Evolutionary conservation across 139 green algal genomes (phyloP).

Genomic region (Desmodesmus armatus): DNA sequence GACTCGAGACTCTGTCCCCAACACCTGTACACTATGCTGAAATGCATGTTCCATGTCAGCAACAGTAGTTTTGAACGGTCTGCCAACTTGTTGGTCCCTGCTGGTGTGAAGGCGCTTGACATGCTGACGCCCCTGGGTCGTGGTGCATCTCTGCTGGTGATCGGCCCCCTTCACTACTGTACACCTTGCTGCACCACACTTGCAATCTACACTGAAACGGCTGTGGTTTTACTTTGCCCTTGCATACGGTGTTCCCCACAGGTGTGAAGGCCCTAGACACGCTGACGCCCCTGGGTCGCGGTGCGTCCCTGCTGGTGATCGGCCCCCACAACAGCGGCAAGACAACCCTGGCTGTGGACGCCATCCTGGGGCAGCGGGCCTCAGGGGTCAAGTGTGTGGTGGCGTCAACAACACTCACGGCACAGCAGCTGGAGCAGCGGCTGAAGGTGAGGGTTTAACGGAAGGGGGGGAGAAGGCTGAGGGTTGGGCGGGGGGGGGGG

Average conservation of each 20-base stretch:
- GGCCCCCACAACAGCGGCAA: constrained; percentile 72
- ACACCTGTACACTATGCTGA: no score
- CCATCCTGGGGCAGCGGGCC: constrained; percentile 57
- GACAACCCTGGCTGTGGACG: constrained; percentile 73
- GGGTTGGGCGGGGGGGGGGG: no score
- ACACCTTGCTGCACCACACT: no score
- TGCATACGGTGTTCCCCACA: not conserved
- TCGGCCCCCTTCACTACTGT: no score
- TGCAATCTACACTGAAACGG: no score
- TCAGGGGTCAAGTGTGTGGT: constrained; percentile 70
- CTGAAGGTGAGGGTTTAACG: constrained; percentile 11
- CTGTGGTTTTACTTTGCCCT: no score
- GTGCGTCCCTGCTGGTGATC: constrained; percentile 80
- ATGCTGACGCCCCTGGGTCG: constrained; percentile 85
- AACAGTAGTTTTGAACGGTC: no score
- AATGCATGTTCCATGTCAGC: no score
- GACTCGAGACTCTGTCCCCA: no score
- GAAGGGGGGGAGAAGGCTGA: not conserved
- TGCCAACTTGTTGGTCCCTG: no score
- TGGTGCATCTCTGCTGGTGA: constrained; percentile 80
- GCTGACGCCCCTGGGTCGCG: constrained; percentile 87
- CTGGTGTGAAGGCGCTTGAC: constrained; percentile 76
- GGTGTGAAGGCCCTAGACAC: constrained; percentile 78
- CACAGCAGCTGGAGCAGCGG: constrained; percentile 1
- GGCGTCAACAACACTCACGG: constrained; percentile 8